Base-by-base conservation (phyloP, 176 grass and related monocot genomes). In the Cymbopogon citratus region DNA sequence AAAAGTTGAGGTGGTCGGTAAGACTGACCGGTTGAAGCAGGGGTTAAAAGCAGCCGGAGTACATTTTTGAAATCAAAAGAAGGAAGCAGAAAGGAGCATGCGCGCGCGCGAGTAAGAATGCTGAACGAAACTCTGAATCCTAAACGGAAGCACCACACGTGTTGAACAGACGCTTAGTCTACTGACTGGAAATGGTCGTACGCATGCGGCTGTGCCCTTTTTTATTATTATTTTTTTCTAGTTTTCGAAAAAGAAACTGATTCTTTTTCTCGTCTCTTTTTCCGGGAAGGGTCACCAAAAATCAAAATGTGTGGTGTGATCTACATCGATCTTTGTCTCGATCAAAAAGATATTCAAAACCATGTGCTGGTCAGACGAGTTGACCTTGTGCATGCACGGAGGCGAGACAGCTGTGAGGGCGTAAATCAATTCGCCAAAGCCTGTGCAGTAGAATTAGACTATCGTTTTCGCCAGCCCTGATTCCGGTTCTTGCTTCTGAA, bases 341-440 rank as follows among this genome's bases (percentile, higher is more conserved):
- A 74, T 90, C 88, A 72, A 69, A 85, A 44, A 43, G 13, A 57
- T 66, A 69, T 89, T 71, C 76, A 81, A 57, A 40, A 26, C 28
- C 79, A 79, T 86, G 83, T 79, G 83, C 66, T 60, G 71, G 74
- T 83, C 79, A 82, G 74, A 82, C 12, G 68, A 26, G 88, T 83
- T 90, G 88, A 90, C 79, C 73, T 74, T 68, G 43, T 31, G 74
- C 45, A 78, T 59, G 57, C 7, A 23, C 28, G 2, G 4, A 35
- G 11, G n/a, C n/a, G 51, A 21, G 88, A 86, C 88, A 86, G 67
- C 48, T 86, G 88, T 82, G 46, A 73, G 74, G 83, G 46, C 15
- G 23, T 19, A 5, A 29, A 74, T 40, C 65, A 41, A 71, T 85
- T 80, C 34, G 19, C 8, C 33, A 19, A 14, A 65, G 60, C 28